Conservation (phyloP, 1,139 yeast species). For the Diutina neorugosa region DNA sequence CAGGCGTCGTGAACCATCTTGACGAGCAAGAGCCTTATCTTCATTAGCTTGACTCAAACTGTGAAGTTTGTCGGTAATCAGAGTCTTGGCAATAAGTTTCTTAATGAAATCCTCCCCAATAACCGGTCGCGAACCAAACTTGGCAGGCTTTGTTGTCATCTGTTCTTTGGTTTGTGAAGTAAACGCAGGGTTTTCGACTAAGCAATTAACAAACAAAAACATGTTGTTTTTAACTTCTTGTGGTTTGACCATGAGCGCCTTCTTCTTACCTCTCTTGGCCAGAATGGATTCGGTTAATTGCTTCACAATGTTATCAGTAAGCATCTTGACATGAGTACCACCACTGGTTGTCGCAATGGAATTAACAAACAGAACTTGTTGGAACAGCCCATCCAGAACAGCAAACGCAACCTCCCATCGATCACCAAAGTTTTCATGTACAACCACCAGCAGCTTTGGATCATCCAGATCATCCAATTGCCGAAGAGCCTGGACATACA, state of each 20-base stretch:
- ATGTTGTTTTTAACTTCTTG: constrained; percentile 83
- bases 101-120: constrained; percentile 68
- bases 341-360: constrained; percentile 97
- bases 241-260: constrained; percentile 65
- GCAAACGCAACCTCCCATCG: constrained; percentile 98
- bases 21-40: constrained; percentile 74
- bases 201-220: constrained; percentile 83
- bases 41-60: constrained; percentile 83
- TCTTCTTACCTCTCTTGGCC: constrained; percentile 60
- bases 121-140: constrained; percentile 73
- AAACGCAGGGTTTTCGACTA: constrained; percentile 93
- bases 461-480: constrained; percentile 21
- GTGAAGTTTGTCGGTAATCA: constrained; percentile 69
- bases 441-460: constrained; percentile 40
- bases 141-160: constrained; percentile 75
- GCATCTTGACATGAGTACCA: constrained; percentile 87
- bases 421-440: constrained; percentile 58
- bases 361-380: constrained; percentile 93
- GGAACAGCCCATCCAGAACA: constrained; percentile 79
- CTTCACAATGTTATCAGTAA: constrained; percentile 72
- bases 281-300: constrained; percentile 52
- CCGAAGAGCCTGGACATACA: constrained; percentile 66
- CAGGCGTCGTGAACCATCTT: constrained; percentile 79
- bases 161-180: constrained; percentile 97
- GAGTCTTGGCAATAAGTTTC: constrained; percentile 52